Conservation (phyloP, 345 rosid genomes). For the Syzygium jambos region DNA sequence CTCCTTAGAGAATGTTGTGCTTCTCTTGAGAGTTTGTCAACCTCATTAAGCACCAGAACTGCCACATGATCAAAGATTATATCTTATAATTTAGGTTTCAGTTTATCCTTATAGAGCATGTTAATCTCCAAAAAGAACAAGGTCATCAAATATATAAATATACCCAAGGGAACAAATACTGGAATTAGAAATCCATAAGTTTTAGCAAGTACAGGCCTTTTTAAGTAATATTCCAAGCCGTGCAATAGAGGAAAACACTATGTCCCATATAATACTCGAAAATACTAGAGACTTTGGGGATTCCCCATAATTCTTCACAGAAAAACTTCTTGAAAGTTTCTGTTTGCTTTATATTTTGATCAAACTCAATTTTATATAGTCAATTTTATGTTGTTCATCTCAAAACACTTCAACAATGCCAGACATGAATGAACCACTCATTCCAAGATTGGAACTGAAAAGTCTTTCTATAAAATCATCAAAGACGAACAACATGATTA, state of each 20-base stretch:
- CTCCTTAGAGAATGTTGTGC: constrained; percentile 98
- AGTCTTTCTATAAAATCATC: not conserved
- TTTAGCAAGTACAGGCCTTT: not conserved
- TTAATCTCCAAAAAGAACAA: not conserved
- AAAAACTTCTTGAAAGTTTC: not conserved
- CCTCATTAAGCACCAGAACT: constrained; percentile 96
- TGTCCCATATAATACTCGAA: not conserved
- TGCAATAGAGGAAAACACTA: not conserved
- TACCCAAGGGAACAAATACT: not conserved
- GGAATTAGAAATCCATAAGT: not conserved
- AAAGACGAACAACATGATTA: not conserved
- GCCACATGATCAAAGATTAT: not conserved
- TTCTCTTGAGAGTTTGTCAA: constrained; percentile 98
- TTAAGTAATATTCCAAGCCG: not conserved
- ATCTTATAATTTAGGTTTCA: not conserved
- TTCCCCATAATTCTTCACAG: not conserved
- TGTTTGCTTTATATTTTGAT: not conserved
- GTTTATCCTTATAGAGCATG: not conserved
- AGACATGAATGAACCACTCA: not conserved
- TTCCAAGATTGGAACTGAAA: not conserved
- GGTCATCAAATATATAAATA: not conserved
- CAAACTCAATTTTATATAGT: not conserved
- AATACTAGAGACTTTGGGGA: not conserved
- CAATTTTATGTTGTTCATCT: not conserved
- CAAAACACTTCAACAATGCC: not conserved